Percentiles rank a stretch among this genome's conserved stretches.
phyloP scores from a whole-genome alignment of 2,329 filamentous ascomycete species.

The Clarireedia hainanense region DNA sequence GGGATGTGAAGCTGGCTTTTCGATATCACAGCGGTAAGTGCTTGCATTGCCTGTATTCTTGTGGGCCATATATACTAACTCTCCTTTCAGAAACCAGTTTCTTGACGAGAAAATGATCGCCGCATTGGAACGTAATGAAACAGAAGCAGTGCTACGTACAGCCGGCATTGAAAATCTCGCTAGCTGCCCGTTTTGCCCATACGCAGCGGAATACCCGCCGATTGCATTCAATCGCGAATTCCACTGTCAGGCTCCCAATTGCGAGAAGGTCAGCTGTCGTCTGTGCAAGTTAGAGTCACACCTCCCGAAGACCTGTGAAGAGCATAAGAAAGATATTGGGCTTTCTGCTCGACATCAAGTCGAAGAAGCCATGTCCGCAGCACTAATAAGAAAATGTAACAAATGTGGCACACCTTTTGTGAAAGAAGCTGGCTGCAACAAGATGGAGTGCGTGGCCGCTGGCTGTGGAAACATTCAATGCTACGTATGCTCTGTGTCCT shows the following conservation, averaged over 20 bases:
- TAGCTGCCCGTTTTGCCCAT: constrained; percentile 76
- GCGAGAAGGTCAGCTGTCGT: constrained; percentile 56
- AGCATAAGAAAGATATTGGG: constrained; percentile 53
- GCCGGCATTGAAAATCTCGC: constrained; percentile 66
- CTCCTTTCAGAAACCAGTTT: constrained; percentile 18
- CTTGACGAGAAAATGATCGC: constrained; percentile 49
- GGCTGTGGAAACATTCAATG: constrained; percentile 48
- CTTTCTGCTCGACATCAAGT: constrained; percentile 56
- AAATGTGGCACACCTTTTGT: constrained; percentile 58
- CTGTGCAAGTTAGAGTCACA: constrained; percentile 63
- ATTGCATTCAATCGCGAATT: constrained; percentile 66
- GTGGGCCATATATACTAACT: constrained; percentile 11
- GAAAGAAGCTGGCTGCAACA: constrained; percentile 76
- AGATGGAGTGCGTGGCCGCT: constrained; percentile 61
- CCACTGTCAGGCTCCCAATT: constrained; percentile 58
- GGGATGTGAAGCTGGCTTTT: constrained; percentile 57
- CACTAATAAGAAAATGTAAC: constrained; percentile 70
- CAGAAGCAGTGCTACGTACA: constrained; percentile 59
- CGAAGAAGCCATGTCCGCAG: constrained; percentile 79
- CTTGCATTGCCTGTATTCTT: constrained; percentile 32
- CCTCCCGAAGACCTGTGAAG: constrained; percentile 63
- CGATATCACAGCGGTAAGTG: constrained; percentile 40
- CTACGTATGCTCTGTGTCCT: constrained; percentile 64
- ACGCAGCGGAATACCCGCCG: constrained; percentile 64
- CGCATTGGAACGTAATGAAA: constrained; percentile 63